phyloP scores from a whole-genome alignment of 441 rosid genomes.

The Brassica balearica region DNA sequence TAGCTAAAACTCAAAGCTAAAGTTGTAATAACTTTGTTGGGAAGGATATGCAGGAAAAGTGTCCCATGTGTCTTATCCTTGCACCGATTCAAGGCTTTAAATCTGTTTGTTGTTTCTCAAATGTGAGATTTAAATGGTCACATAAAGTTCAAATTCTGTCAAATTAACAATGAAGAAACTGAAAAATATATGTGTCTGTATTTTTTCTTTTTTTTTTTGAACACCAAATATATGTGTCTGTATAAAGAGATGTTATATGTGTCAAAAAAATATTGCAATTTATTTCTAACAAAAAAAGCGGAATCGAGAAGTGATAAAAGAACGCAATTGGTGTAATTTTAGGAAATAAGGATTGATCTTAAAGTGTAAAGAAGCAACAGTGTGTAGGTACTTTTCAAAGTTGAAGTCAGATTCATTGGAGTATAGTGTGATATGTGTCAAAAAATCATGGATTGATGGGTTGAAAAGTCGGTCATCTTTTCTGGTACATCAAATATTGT shows the following conservation, averaged over 20 bases:
- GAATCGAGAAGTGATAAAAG: slow-evolving; percentile 24
- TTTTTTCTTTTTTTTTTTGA: no score
- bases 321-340: slow-evolving; percentile 13
- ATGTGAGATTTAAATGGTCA: slow-evolving; percentile 12
- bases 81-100: neutral
- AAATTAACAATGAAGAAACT: slow-evolving; percentile 11
- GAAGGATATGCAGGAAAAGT: slow-evolving; percentile 11
- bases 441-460: slow-evolving; percentile 8
- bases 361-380: slow-evolving; percentile 15
- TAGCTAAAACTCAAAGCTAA: neutral
- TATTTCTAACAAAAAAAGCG: slow-evolving; percentile 10
- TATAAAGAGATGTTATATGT: neutral
- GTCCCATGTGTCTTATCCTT: slow-evolving; percentile 30
- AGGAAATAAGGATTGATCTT: slow-evolving; percentile 1
- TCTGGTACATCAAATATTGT: neutral
- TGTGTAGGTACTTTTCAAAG: slow-evolving; percentile 13
- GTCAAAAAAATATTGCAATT: slow-evolving; percentile 1
- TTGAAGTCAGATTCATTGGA: slow-evolving; percentile 11
- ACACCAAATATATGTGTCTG: neutral
- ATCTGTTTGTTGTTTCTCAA: slow-evolving; percentile 20
- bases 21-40: neutral
- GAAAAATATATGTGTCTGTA: neutral
- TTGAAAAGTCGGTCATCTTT: slow-evolving; percentile 22
- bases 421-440: slow-evolving; percentile 21
- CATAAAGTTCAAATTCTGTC: slow-evolving; percentile 17